phyloP scores from a whole-genome alignment of 208 protist genomes.

The Vickermania ingenoplastis region DNA sequence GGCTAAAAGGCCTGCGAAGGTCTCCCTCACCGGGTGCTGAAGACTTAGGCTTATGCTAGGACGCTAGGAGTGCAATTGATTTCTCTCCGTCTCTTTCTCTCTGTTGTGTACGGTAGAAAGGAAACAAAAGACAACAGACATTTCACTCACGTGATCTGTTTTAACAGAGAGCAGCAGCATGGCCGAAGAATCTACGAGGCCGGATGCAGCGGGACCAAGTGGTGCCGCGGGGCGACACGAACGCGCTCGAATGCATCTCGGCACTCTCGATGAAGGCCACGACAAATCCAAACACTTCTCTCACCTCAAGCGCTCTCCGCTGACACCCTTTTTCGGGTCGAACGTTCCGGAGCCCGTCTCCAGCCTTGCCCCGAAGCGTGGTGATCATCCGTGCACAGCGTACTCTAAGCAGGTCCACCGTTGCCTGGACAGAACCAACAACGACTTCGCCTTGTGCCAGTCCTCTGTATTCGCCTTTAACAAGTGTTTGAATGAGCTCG shows the following conservation, averaged over 20 bases:
- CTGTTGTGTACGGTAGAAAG: too few species aligned
- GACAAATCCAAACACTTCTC: constrained; percentile 24
- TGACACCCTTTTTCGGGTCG: constrained; percentile 72
- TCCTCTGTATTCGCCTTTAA: constrained; percentile 47
- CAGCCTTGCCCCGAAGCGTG: constrained; percentile 2
- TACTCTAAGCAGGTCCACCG: constrained; percentile 53
- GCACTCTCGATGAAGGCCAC: constrained; percentile 13
- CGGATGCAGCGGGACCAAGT: too few species aligned
- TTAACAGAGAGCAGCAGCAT: too few species aligned
- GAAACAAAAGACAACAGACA: too few species aligned
- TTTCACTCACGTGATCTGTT: too few species aligned
- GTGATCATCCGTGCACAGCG: constrained; percentile 41
- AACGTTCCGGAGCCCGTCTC: constrained; percentile 45
- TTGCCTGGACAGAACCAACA: constrained; percentile 47
- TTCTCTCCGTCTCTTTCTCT: too few species aligned
- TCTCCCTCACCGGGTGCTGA: too few species aligned
- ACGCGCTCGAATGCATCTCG: constrained; percentile 28
- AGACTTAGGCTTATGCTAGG: too few species aligned
- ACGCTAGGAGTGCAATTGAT: too few species aligned
- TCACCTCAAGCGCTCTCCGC: constrained; percentile 37
- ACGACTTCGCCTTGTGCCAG: constrained; percentile 65
- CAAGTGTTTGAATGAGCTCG: constrained; percentile 49
- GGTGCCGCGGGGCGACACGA: constrained; percentile 7
- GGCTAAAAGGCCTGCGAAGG: too few species aligned
- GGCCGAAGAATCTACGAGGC: too few species aligned